Base-by-base conservation (phyloP, 495 filamentous ascomycete species). In the Terfezia boudieri region DNA sequence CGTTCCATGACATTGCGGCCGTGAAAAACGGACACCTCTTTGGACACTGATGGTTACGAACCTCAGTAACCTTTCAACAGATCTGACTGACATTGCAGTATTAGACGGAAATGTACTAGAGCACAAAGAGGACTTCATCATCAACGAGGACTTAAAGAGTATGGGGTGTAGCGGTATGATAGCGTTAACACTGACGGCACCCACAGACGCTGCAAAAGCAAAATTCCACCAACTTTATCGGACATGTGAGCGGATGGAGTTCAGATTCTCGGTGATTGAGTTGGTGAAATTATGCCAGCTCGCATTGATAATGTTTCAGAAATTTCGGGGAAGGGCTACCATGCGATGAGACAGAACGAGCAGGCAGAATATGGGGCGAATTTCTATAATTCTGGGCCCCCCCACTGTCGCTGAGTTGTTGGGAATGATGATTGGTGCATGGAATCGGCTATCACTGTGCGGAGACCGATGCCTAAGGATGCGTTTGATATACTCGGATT, bases 21-120 rank as follows among this genome's bases (percentile, higher is more conserved):
- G 41, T 46, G 41, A 46, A 20, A 86, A 83, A 62, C 83, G 94
- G 50, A 98, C 92, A 2, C 73, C 76, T 0, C 67, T 89, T 2
- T 92, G 90, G 1, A 81, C 78, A 41, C 67, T 98, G 58, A 92
- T 95, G 83, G 81, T 95, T 53, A 96, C 90, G 8, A 94, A 94
- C 65, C 70, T 98, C 14, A 84, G 80, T 61, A 79, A 78, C 41
- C 95, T 98, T 58, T 89, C 92, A 8, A 90, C 84, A 11, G 80
- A 82, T 0, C 69, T 95, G 53, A 94, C 84, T 0, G 84, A 95
- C 23, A 87, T 98, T 50, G 71, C 81, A 0, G 80, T 96, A 0
- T 90, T 90, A 2, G 81, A 81, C 54, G 92, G 92, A 9, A 85
- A 95, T 64, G 70, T 94, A 37, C 78, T 74, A 55, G 81, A 79